Evolutionary conservation across 352 stramenopile genomes (phyloP).

Genomic region (Blastocystis sp.): DNA sequence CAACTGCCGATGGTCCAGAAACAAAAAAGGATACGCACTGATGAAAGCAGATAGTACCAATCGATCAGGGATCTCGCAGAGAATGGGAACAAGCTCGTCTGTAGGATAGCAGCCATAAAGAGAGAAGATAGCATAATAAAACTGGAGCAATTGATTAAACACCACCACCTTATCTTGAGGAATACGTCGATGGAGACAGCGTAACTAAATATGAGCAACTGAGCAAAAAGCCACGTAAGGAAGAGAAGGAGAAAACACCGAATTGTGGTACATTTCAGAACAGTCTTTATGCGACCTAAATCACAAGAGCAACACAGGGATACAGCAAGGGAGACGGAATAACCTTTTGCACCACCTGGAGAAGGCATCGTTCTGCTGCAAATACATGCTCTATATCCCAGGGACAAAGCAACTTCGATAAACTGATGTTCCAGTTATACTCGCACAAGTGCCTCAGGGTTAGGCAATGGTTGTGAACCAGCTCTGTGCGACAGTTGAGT

Average conservation of each 20-base stretch:
- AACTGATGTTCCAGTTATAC: background rate
- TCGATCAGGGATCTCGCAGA: background rate
- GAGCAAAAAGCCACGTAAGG: background rate
- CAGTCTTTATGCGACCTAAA: background rate
- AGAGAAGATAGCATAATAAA: background rate
- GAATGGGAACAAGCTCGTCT: background rate
- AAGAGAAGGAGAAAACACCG: background rate
- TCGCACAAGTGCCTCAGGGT: background rate
- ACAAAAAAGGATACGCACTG: background rate
- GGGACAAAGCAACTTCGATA: background rate
- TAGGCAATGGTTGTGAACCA: background rate
- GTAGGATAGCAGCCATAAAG: background rate
- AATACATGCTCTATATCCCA: background rate
- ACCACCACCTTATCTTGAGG: background rate
- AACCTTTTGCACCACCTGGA: background rate
- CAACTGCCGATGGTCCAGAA: constrained; percentile 4
- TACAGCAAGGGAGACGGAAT: background rate
- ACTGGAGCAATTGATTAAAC: background rate
- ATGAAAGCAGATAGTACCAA: background rate
- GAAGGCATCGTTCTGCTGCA: background rate
- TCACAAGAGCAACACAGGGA: background rate
- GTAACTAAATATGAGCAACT: background rate
- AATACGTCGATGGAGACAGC: background rate
- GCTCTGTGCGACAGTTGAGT: background rate
- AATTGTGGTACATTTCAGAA: background rate